phyloP scores from a whole-genome alignment of 805 yeast genomes.

The Schizosaccharomyces cryophilus region DNA sequence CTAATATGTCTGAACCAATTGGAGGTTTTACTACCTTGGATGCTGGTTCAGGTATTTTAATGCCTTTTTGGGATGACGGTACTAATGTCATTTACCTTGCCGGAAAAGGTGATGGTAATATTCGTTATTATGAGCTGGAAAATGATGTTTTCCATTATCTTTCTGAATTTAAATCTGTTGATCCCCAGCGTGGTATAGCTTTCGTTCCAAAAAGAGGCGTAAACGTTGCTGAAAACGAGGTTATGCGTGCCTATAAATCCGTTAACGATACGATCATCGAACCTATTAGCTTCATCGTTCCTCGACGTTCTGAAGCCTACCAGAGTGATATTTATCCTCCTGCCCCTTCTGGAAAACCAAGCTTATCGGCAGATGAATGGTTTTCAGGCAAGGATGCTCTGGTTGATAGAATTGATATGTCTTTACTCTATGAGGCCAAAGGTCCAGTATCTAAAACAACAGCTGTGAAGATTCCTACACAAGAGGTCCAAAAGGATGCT shows the following conservation, averaged over 20 bases:
- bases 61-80: conserved; percentile 71
- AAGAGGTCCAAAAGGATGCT: background rate
- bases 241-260: conserved; percentile 63
- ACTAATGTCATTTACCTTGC: conserved; percentile 66
- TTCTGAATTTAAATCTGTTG: conserved; percentile 72
- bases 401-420: conserved; percentile 58
- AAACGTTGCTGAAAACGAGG: conserved; percentile 60
- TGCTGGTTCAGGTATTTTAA: conserved; percentile 74
- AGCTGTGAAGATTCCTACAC: background rate
- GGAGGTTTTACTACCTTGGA: conserved; percentile 76
- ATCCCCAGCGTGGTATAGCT: conserved; percentile 91
- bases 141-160: conserved; percentile 60
- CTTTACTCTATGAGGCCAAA: conserved; percentile 15
- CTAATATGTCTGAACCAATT: conserved; percentile 44
- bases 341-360: conserved; percentile 59
- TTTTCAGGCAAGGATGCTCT: conserved; percentile 50
- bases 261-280: conserved; percentile 64
- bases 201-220: conserved; percentile 65
- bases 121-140: conserved; percentile 66
- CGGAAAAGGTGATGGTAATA: conserved; percentile 91
- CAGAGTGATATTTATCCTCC: conserved; percentile 85
- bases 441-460: background rate
- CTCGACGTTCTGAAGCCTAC: conserved; percentile 78
- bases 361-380: conserved; percentile 60
- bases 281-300: conserved; percentile 80